Evolutionary conservation across 1,284 basidiomycete species (phyloP).

Genomic region (Ustanciosporium gigantosporum): DNA sequence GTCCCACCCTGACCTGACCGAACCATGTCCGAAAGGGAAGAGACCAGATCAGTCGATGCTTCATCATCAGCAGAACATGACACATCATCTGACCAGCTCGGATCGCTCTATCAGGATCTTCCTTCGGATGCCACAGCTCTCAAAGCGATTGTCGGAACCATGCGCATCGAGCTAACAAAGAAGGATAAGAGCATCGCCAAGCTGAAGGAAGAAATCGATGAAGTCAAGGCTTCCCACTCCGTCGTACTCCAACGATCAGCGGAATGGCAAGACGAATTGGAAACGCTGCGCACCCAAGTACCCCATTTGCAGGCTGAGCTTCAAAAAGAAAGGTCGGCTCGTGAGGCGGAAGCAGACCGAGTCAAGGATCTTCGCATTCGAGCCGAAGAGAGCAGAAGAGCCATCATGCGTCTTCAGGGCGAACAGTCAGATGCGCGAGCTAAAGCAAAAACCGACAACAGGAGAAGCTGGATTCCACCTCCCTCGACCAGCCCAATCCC

Average conservation of each 20-base stretch:
- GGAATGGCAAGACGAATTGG: conserved; percentile 51
- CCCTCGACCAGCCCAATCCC: conserved; percentile 9
- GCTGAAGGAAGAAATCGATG: conserved; percentile 36
- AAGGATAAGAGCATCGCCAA: conserved; percentile 19
- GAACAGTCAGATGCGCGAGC: conserved; percentile 42
- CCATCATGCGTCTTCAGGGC: conserved; percentile 55
- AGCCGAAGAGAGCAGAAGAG: conserved; percentile 52
- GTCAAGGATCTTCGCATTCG: conserved; percentile 54
- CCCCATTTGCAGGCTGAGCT: conserved; percentile 25
- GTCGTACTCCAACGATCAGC: conserved; percentile 42
- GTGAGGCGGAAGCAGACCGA: conserved; percentile 47
- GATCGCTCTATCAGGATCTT: conserved; percentile 35
- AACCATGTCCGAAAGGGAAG: too few relatives aligned
- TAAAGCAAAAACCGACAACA: conserved; percentile 41
- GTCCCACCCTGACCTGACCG: too few relatives aligned
- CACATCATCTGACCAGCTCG: conserved; percentile 27
- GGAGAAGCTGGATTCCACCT: conserved; percentile 34
- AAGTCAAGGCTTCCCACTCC: conserved; percentile 40
- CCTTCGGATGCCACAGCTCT: conserved; percentile 35
- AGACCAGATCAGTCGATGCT: too few relatives aligned
- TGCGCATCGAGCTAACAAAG: conserved; percentile 34
- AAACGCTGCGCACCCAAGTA: conserved; percentile 23
- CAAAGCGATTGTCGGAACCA: conserved; percentile 42
- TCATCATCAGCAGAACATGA: too few relatives aligned
- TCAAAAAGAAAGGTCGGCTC: conserved; percentile 22